Base-by-base conservation (phyloP, 2,329 filamentous ascomycete genomes). In the Aspergillus transmontanensis region DNA sequence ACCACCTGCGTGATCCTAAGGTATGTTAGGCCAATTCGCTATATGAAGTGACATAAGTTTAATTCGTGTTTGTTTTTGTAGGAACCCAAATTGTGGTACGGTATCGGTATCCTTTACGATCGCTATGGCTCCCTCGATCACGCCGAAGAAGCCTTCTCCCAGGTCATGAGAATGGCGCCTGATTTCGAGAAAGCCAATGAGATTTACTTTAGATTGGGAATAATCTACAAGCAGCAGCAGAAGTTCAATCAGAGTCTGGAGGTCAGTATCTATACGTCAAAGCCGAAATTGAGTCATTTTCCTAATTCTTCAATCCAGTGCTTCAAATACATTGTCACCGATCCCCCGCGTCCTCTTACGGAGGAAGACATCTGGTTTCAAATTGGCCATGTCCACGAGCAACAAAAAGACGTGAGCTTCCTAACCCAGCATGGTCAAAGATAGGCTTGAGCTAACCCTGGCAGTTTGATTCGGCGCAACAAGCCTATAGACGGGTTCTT, bases 351-450 rank as follows among this genome's bases (percentile, higher is more conserved):
- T 4, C 95, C 95, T 2, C 80, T 99, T 71, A 97, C 94, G 0
- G 94, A 98, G 77, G 94, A 98, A 78, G 95, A 99, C 72, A 99
- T 99, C 64, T 98, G 94, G 94, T 99, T 99, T 83, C 95, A 99
- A 79, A 98, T 99, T 74, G 95, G 95, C 30, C 95, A 99, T 78
- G 95, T 99, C 57, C 94, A 99, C 73, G 95, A 99, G 76, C 95
- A 98, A 74, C 94, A 98, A 79, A 98, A 98, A 85, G 95, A 99
- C 74, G 94, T 97, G 84, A 81, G 93, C 6, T 34, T 6, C n/a
- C 28, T 43, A 43, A 54, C n/a, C 23, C 28, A 60, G 58, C 10
- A 16, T 12, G 43, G 9, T 30, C 19, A 16, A 26, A 45, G 19
- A 2, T 26, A 4, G 58, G 26, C 57, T 64, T 54, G 68, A 80